A percentile compares a stretch with the other conserved stretches of the same genome.
Evolutionary conservation across 441 rosid species (phyloP).

Genomic region (Pelargonium fulgidum): DNA sequence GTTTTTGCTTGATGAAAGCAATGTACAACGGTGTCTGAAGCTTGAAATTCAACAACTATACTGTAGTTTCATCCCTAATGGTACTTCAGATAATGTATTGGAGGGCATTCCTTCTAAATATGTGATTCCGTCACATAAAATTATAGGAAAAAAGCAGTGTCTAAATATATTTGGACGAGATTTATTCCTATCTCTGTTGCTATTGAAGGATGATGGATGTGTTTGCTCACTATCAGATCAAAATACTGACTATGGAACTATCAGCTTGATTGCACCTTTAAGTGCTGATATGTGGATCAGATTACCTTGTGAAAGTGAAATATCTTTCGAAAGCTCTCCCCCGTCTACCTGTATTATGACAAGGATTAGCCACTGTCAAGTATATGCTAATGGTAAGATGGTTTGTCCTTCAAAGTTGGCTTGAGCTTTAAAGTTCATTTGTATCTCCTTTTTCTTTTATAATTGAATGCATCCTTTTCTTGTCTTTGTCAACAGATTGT

Average conservation of each 20-base stretch:
- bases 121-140: slow-evolving; percentile 44
- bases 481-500: slow-evolving; percentile 44
- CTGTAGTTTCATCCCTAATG: slow-evolving; percentile 39
- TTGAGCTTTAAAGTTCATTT: background rate
- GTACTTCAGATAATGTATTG: slow-evolving; percentile 35
- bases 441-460: slow-evolving; percentile 16
- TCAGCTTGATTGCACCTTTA: slow-evolving; percentile 43
- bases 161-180: slow-evolving; percentile 70
- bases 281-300: slow-evolving; percentile 76
- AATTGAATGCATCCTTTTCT: slow-evolving; percentile 15
- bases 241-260: slow-evolving; percentile 26
- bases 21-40: slow-evolving; percentile 48
- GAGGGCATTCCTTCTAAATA: slow-evolving; percentile 52
- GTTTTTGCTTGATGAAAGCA: slow-evolving; percentile 50
- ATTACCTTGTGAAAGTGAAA: slow-evolving; percentile 49
- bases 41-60: slow-evolving; percentile 52
- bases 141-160: slow-evolving; percentile 42
- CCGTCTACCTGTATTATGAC: slow-evolving; percentile 57
- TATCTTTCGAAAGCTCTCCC: slow-evolving; percentile 25
- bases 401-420: slow-evolving; percentile 20
- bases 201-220: slow-evolving; percentile 39
- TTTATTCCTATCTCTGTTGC: slow-evolving; percentile 44
- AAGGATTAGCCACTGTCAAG: slow-evolving; percentile 51
- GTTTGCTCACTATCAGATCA: slow-evolving; percentile 28
- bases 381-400: slow-evolving; percentile 63